Evolutionary conservation across 2,329 filamentous ascomycete genomes (phyloP).

Genomic region (Aspergillus ruber): DNA sequence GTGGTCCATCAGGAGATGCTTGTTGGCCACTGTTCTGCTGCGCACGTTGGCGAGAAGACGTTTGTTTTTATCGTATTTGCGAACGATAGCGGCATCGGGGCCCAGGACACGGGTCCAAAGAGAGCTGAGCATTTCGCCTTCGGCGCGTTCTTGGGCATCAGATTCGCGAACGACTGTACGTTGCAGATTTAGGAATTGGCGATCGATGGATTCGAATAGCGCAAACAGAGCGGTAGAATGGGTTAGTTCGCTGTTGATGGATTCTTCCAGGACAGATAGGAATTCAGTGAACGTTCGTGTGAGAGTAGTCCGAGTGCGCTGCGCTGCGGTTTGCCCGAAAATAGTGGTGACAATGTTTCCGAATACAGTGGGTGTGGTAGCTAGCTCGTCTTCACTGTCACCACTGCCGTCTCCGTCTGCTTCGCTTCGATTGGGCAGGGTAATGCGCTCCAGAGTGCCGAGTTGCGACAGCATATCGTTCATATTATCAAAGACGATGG

Average conservation of each 20-base stretch:
- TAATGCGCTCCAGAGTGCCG: slow-evolving; percentile 33
- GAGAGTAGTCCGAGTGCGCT: slow-evolving; percentile 72
- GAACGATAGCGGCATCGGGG: slow-evolving; percentile 64
- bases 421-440: slow-evolving; percentile 21
- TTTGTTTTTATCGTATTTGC: slow-evolving; percentile 88
- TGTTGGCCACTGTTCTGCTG: slow-evolving; percentile 78
- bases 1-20: slow-evolving; percentile 77
- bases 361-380: slow-evolving; percentile 55
- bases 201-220: slow-evolving; percentile 87
- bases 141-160: slow-evolving; percentile 69
- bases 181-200: slow-evolving; percentile 81
- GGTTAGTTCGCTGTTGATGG: slow-evolving; percentile 75
- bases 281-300: slow-evolving; percentile 87
- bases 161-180: slow-evolving; percentile 79
- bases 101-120: slow-evolving; percentile 85
- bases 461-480: slow-evolving; percentile 65
- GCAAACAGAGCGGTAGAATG: slow-evolving; percentile 74
- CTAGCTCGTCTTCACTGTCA: slow-evolving; percentile 11
- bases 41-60: slow-evolving; percentile 71
- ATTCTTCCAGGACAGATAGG: slow-evolving; percentile 78
- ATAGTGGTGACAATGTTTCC: slow-evolving; percentile 64
- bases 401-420: slow-evolving; percentile 5
- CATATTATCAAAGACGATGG: slow-evolving; percentile 71
- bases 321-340: slow-evolving; percentile 73
- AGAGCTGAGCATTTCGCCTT: slow-evolving; percentile 73